Evolutionary conservation across 176 grass and related monocot species (phyloP).

Genomic region (Oryza nivara): DNA sequence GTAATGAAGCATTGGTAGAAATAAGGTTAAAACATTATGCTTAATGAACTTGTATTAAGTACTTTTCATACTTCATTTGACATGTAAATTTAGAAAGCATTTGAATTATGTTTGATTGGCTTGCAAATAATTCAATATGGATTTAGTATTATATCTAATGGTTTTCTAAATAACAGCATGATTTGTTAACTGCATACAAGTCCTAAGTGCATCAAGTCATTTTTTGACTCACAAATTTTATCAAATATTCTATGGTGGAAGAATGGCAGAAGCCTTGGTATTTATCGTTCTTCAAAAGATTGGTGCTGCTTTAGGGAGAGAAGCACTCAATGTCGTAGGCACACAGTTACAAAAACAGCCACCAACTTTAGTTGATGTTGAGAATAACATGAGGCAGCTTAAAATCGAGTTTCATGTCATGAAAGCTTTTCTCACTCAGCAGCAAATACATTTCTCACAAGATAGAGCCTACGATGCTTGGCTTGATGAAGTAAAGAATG

Average conservation of each 20-base stretch:
- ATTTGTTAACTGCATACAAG: too few relatives aligned
- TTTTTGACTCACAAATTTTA: neutral
- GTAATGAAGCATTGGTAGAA: too few relatives aligned
- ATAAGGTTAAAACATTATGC: too few relatives aligned
- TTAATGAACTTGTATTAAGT: too few relatives aligned
- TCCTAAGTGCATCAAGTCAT: neutral
- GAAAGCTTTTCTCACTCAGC: constrained; percentile 16
- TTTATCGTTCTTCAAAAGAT: constrained; percentile 22
- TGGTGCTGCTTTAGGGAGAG: neutral
- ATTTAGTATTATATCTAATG: too few relatives aligned
- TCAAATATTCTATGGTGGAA: neutral
- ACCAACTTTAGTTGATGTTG: neutral
- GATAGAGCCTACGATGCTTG: neutral
- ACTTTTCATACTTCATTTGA: too few relatives aligned
- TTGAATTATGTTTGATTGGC: too few relatives aligned
- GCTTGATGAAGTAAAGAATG: constrained; percentile 20
- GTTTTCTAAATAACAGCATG: too few relatives aligned
- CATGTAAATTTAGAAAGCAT: too few relatives aligned
- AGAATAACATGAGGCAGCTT: constrained; percentile 16
- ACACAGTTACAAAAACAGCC: neutral
- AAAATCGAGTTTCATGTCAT: constrained; percentile 17
- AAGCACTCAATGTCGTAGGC: neutral
- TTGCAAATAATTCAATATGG: too few relatives aligned
- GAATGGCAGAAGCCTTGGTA: constrained; percentile 5
- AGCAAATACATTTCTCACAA: neutral